These are phyloP conservation scores for Craterostigma plantagineum DNA, from an alignment of 257 asterid species.

Conservation along the genomic window DNA sequence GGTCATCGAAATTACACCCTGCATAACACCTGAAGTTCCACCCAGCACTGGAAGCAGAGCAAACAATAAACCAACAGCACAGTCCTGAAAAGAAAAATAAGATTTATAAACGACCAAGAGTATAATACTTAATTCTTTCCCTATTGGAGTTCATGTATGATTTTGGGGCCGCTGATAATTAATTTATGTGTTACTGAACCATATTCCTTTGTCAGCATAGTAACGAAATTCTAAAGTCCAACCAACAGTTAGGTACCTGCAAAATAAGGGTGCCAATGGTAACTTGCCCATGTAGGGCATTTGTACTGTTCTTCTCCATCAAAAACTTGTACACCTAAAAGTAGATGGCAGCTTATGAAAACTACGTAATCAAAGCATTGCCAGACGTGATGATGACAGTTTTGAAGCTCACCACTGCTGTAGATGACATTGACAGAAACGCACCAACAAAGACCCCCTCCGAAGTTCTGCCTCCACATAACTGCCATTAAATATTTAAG, in stretches of 20 bases:
- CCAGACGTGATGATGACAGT: background rate
- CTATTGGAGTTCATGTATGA: too few relatives aligned
- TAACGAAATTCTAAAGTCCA: too few relatives aligned
- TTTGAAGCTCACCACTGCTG: constrained; percentile 70
- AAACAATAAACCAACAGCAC: constrained; percentile 96
- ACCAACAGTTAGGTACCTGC: constrained; percentile 44
- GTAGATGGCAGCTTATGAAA: too few relatives aligned
- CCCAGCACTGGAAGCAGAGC: constrained; percentile 97
- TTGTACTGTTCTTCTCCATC: constrained; percentile 77
- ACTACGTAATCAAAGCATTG: too few relatives aligned
- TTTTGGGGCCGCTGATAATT: constrained; percentile 2
- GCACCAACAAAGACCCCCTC: constrained; percentile 96
- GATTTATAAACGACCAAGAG: background rate
- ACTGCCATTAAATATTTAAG: constrained; percentile 21
- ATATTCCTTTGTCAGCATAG: too few relatives aligned
- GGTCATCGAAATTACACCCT: constrained; percentile 89
- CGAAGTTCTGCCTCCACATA: constrained; percentile 87
- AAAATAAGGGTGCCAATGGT: constrained; percentile 88
- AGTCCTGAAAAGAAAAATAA: constrained; percentile 40
- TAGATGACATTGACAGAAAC: constrained; percentile 95
- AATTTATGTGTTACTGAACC: too few relatives aligned
- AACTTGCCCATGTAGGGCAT: constrained; percentile 93
- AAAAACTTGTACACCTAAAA: constrained; percentile 39
- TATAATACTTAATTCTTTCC: background rate
- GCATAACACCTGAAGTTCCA: constrained; percentile 89